Conservation (phyloP, 306 rosid species). For the Cicer chorassanicum region DNA sequence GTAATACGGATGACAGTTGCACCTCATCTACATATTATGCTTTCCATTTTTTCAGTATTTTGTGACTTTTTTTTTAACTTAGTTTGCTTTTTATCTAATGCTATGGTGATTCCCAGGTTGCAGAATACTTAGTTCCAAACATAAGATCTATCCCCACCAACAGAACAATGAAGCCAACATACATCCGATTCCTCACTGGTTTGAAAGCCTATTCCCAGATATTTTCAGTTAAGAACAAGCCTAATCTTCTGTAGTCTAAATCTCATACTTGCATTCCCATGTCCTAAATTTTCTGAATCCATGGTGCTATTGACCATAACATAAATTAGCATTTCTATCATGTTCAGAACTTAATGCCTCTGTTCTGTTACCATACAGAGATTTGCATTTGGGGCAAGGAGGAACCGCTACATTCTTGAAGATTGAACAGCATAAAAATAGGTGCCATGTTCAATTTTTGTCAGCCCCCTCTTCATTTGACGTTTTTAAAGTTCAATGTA, state of each 20-base stretch:
- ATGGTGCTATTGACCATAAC: not conserved
- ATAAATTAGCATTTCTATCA: conserved; percentile 13
- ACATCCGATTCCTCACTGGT: conserved; percentile 90
- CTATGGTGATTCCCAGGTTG: conserved; percentile 65
- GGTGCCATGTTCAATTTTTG: conserved; percentile 30
- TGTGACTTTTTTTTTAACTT: conserved; percentile 23
- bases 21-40: conserved; percentile 15
- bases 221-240: conserved; percentile 76
- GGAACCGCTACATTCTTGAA: conserved; percentile 78
- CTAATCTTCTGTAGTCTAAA: conserved; percentile 6
- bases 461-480: not conserved
- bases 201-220: conserved; percentile 90
- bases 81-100: conserved; percentile 12
- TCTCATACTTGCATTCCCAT: conserved; percentile 20
- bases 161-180: conserved; percentile 79
- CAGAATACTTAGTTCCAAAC: conserved; percentile 83
- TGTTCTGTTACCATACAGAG: conserved; percentile 61
- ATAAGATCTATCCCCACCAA: conserved; percentile 70
- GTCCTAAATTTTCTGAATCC: not conserved
- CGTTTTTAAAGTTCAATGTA: too few relatives aligned
- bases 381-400: conserved; percentile 93
- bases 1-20: not conserved
- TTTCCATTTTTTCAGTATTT: conserved; percentile 6
- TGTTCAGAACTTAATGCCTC: conserved; percentile 28
- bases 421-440: conserved; percentile 55